Base-by-base conservation (phyloP, 345 rosid genomes). In the Euclidium syriacum region DNA sequence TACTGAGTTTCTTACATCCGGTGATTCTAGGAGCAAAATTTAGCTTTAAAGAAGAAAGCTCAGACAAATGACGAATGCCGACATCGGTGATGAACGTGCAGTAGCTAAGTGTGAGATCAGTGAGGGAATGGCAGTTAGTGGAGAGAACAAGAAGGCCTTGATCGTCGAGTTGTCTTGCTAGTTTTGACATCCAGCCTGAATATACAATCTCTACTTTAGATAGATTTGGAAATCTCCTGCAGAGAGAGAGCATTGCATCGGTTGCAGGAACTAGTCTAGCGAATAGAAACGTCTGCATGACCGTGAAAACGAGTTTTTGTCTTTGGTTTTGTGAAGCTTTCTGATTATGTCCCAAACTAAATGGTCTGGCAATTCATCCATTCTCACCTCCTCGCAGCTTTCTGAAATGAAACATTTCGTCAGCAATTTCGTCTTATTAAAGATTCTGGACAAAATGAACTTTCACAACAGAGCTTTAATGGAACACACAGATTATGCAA, bases 181-280 rank as follows among this genome's bases (percentile, higher is more conserved):
- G 50, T 79, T 82, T 88, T 29, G 96, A 84, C 95, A 88, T 91
- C 98, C 98, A 91, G 57, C 95, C 91, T 0, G 91, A 56, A 50
- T 84, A 91, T 7, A 71, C 77, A 22, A 91, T 81, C 67, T 91
- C 96, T 0, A 91, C 80, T 75, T 73, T 88, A 16, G 78, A 62
- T 39, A 86, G 77, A 77, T 84, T 88, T 2, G 84, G 83, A 64
- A 88, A 88, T 67, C 98, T 81, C 20, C 62, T 73, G 78, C 96
- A 86, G 29, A 91, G 91, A 32, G 79, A 77, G 36, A 79, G 70
- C 58, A 91, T 62, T 5, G 91, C 90, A 70, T 79, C 79, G 33
- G 81, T 75, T 10, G 87, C 91, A 48, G 98, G 96, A 48, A 83
- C 79, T 47, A 91, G 48, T 88, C 95, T 22, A 83, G 64, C 15